Conservation (phyloP, 176 grass and related monocot genomes). For the Aegilops umbellulata region DNA sequence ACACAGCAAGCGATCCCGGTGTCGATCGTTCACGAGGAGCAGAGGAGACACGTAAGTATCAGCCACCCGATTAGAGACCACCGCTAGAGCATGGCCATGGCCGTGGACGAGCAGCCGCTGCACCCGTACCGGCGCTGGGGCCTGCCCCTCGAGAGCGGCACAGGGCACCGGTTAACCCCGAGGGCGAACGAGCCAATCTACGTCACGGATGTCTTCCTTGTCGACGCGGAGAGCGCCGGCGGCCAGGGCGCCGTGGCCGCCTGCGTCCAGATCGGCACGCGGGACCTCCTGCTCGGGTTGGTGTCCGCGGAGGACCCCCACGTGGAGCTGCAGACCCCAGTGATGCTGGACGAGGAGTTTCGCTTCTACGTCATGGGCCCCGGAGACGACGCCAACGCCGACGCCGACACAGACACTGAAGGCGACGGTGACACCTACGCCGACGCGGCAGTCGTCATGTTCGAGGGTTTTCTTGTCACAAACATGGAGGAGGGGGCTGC, state of each 20-base stretch:
- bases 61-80: no score
- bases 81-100: not conserved
- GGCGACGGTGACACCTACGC: not conserved
- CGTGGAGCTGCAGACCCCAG: not conserved
- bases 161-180: not conserved
- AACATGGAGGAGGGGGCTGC: not conserved
- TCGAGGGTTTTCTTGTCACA: not conserved
- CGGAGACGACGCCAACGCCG: not conserved
- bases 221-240: not conserved
- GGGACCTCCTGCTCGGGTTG: not conserved
- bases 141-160: not conserved
- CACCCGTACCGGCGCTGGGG: not conserved
- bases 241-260: not conserved
- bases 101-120: not conserved
- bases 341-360: not conserved
- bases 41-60: no score
- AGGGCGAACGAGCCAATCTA: not conserved
- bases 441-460: not conserved
- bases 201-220: not conserved
- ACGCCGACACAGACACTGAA: not conserved
- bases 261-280: not conserved
- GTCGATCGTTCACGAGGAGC: no score
- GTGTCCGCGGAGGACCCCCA: not conserved
- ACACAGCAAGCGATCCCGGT: no score
- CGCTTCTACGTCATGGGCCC: not conserved